A percentile compares a stretch with the other conserved stretches of the same genome.
Evolutionary conservation across 768 basidiomycete genomes (phyloP).

Genomic region (Lenzites betulinus): DNA sequence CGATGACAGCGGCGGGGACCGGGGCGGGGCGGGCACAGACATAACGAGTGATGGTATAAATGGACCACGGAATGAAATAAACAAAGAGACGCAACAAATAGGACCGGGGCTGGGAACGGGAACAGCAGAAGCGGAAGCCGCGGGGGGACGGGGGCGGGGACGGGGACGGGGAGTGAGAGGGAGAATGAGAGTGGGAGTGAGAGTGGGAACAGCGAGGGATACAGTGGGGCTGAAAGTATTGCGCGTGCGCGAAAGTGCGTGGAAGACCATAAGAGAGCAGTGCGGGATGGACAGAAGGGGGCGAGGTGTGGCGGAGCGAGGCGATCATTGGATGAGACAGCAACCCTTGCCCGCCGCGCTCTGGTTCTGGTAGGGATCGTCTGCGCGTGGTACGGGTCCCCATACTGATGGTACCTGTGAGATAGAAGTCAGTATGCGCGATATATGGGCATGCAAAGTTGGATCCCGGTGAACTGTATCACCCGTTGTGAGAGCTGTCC

Average conservation of each 20-base stretch:
- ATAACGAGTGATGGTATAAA: conserved; percentile 32
- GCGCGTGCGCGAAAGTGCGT: conserved; percentile 10
- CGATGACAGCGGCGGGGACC: not conserved
- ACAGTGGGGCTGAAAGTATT: conserved; percentile 5
- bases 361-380: conserved; percentile 92
- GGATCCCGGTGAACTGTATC: conserved; percentile 1
- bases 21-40: conserved; percentile 1
- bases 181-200: too few species aligned
- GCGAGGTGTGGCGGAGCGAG: conserved; percentile 5
- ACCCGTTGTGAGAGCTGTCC: conserved; percentile 11
- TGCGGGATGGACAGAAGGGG: not conserved
- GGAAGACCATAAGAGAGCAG: conserved; percentile 9
- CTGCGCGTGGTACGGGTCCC: conserved; percentile 86
- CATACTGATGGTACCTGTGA: conserved; percentile 87
- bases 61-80: conserved; percentile 21
- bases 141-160: conserved; percentile 4
- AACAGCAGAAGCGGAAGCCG: not conserved
- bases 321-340: conserved; percentile 33
- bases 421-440: conserved; percentile 1
- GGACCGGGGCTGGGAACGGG: not conserved
- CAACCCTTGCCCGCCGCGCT: conserved; percentile 33
- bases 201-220: conserved; percentile 3
- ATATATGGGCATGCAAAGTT: not conserved
- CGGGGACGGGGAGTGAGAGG: too few species aligned
- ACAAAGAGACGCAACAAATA: conserved; percentile 1